These are phyloP conservation scores for Neospermospora avenae DNA, from an alignment of 2,329 filamentous ascomycete species.

Conservation along the genomic window DNA sequence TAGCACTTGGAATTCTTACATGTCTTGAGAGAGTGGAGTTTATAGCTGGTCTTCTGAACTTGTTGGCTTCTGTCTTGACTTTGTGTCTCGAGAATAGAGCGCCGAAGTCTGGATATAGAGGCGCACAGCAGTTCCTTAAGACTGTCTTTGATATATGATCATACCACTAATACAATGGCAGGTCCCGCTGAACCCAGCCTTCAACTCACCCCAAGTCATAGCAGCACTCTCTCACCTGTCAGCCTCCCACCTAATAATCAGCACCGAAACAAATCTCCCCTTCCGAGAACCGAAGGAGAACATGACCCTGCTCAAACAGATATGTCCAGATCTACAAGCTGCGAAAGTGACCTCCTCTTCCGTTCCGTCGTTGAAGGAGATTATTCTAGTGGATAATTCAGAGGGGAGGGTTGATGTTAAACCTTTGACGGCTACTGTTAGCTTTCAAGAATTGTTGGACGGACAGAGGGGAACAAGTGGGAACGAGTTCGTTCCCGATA, in stretches of 20 bases:
- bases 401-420: constrained; percentile 1
- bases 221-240: constrained; percentile 75
- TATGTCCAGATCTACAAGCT: constrained; percentile 44
- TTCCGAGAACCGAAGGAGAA: constrained; percentile 62
- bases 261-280: constrained; percentile 82
- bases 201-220: constrained; percentile 75
- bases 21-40: no score
- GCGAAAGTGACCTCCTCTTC: constrained; percentile 41
- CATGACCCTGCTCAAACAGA: constrained; percentile 51
- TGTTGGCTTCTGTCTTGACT: no score
- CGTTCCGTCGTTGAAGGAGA: constrained; percentile 65
- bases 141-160: no score
- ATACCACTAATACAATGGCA: constrained; percentile 33
- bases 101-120: no score
- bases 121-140: no score
- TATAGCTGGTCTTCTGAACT: no score
- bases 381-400: constrained; percentile 81
- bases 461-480: constrained; percentile 28
- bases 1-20: no score
- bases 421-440: background rate
- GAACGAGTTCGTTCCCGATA: constrained; percentile 41
- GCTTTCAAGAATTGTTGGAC: constrained; percentile 34
- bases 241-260: constrained; percentile 73
- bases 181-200: constrained; percentile 89
- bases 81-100: no score